Evolutionary conservation across 768 basidiomycete genomes (phyloP).

Genomic region (Tephrocybe rancida): DNA sequence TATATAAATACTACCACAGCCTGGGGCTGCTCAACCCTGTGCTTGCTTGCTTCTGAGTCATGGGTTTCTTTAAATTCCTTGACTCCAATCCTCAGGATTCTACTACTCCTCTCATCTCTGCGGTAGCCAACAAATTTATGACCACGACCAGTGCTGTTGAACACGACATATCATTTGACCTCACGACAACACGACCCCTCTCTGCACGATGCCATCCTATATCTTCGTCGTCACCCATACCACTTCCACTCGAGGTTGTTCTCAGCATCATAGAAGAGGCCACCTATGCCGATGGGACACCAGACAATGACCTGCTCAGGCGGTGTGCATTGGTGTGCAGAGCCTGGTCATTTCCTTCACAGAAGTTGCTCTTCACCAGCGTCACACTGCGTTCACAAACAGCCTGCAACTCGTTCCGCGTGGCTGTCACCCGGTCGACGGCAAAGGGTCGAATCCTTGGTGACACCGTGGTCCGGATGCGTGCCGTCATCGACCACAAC

Average conservation of each 20-base stretch:
- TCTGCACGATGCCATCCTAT: conserved; percentile 19
- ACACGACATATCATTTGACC: conserved; percentile 41
- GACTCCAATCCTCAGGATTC: conserved; percentile 28
- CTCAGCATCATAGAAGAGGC: conserved; percentile 64
- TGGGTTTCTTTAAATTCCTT: conserved; percentile 35
- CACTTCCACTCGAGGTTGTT: conserved; percentile 65
- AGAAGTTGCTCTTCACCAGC: conserved; percentile 63
- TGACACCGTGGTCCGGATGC: conserved; percentile 55
- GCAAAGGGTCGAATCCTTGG: conserved; percentile 51
- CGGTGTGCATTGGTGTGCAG: conserved; percentile 66
- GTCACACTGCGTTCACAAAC: conserved; percentile 56
- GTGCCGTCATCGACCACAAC: conserved; percentile 65
- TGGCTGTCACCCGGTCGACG: conserved; percentile 49
- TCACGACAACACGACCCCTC: conserved; percentile 28
- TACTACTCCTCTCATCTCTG: no score
- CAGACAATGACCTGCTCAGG: conserved; percentile 44
- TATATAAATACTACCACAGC: conserved; percentile 26
- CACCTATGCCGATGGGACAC: conserved; percentile 36
- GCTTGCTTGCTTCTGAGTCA: conserved; percentile 15
- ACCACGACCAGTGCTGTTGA: conserved; percentile 29
- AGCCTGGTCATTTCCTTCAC: conserved; percentile 65
- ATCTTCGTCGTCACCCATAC: conserved; percentile 21
- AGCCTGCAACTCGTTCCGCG: conserved; percentile 55
- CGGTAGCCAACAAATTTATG: conserved; percentile 26
- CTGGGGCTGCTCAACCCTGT: conserved; percentile 17